A percentile compares a stretch with the other conserved stretches of the same genome.
phyloP scores from a whole-genome alignment of 345 rosid species.

The Aethionema arabicum region DNA sequence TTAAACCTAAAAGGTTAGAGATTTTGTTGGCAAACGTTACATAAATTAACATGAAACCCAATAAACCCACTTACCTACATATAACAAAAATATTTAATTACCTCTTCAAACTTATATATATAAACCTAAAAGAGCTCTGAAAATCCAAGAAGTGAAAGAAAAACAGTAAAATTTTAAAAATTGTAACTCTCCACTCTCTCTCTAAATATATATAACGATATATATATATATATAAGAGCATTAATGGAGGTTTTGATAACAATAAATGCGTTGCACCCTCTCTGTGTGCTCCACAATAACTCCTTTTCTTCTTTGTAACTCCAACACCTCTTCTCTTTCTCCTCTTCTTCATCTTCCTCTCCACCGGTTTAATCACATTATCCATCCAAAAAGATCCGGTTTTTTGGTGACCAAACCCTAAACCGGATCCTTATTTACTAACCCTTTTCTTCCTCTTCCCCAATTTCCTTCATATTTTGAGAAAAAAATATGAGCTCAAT shows the following conservation, averaged over 20 bases:
- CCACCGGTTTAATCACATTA: constrained; percentile 6
- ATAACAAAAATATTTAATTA: background rate
- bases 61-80: background rate
- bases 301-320: constrained; percentile 42
- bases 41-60: constrained; percentile 13
- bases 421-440: constrained; percentile 6
- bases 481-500: background rate
- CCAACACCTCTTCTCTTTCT: constrained; percentile 34
- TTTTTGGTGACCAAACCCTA: constrained; percentile 10
- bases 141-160: constrained; percentile 27
- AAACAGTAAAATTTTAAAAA: constrained; percentile 19
- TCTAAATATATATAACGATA: background rate
- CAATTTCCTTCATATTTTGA: constrained; percentile 11
- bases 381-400: background rate
- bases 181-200: background rate
- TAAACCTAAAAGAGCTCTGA: constrained; percentile 11
- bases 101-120: background rate
- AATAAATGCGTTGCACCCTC: constrained; percentile 84
- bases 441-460: background rate
- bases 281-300: constrained; percentile 74
- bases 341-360: constrained; percentile 18
- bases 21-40: constrained; percentile 16
- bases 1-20: constrained; percentile 16
- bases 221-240: constrained; percentile 17
- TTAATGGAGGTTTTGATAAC: constrained; percentile 40